phyloP scores from a whole-genome alignment of 202 grass and related monocot genomes.

The Setaria viridis region DNA sequence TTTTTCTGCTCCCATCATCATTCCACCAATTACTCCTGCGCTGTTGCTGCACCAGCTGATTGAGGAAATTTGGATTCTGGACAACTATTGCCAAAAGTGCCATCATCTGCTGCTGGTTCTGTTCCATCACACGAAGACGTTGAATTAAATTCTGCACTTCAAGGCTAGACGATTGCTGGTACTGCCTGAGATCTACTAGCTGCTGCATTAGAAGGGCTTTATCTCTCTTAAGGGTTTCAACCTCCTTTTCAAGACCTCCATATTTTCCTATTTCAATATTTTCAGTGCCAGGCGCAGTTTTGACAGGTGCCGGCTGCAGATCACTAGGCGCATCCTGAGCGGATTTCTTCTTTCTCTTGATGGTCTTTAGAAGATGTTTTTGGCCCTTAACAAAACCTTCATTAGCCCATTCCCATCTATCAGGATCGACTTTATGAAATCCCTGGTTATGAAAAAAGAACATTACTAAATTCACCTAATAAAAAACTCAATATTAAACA shows the following conservation, averaged over 20 bases:
- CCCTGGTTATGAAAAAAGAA: slow-evolving; percentile 51
- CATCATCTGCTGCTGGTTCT: slow-evolving; percentile 83
- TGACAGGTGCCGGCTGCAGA: slow-evolving; percentile 47
- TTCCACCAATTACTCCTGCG: slow-evolving; percentile 56
- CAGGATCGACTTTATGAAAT: slow-evolving; percentile 71
- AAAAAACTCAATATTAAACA: background rate
- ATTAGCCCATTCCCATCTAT: slow-evolving; percentile 76
- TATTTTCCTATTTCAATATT: slow-evolving; percentile 72
- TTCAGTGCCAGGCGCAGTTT: slow-evolving; percentile 64
- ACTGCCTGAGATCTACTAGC: slow-evolving; percentile 69
- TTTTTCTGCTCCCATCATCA: slow-evolving; percentile 65
- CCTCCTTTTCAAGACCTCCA: slow-evolving; percentile 63
- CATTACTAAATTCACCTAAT: background rate
- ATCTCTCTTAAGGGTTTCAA: slow-evolving; percentile 78
- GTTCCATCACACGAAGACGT: slow-evolving; percentile 68
- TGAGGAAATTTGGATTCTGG: slow-evolving; percentile 61
- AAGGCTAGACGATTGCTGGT: slow-evolving; percentile 66
- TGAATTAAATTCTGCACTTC: slow-evolving; percentile 67
- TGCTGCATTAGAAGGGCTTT: slow-evolving; percentile 77
- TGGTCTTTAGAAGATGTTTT: slow-evolving; percentile 73
- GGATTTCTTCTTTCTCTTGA: slow-evolving; percentile 68
- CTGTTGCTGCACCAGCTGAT: slow-evolving; percentile 61
- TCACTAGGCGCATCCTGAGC: slow-evolving; percentile 35
- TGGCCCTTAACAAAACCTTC: slow-evolving; percentile 67
- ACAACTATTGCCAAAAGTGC: slow-evolving; percentile 73